A percentile compares a stretch with the other conserved stretches of the same genome.
These are phyloP conservation scores for Alternaria burnsii DNA, from an alignment of 2,329 filamentous ascomycete genomes.

Conservation along the genomic window DNA sequence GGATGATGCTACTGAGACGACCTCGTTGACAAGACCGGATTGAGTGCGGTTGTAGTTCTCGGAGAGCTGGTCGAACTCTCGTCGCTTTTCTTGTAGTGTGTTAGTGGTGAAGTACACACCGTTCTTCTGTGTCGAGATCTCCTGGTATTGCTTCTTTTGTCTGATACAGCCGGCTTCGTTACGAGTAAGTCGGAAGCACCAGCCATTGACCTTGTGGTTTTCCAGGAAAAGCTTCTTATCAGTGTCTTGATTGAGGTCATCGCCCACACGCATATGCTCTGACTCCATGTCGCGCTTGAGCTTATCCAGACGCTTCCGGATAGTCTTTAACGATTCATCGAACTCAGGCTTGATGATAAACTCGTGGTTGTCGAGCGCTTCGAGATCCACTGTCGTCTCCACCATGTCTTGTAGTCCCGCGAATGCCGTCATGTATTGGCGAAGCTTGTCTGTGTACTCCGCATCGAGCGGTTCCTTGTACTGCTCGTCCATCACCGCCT, in stretches of 20 bases:
- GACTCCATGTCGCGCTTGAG: constrained; percentile 81
- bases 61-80: constrained; percentile 92
- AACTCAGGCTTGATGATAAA: constrained; percentile 99
- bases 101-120: constrained; percentile 97
- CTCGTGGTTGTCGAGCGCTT: constrained; percentile 94
- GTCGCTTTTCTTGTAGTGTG: constrained; percentile 77
- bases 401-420: constrained; percentile 96
- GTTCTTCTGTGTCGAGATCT: constrained; percentile 98
- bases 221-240: constrained; percentile 99
- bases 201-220: constrained; percentile 94
- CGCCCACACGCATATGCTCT: constrained; percentile 79
- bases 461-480: constrained; percentile 88
- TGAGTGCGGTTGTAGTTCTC: constrained; percentile 96
- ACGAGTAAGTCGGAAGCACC: constrained; percentile 93
- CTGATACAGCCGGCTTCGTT: constrained; percentile 92
- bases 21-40: constrained; percentile 87
- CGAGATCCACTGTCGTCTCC: constrained; percentile 94
- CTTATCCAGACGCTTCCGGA: constrained; percentile 89
- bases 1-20: constrained; percentile 90
- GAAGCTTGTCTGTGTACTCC: constrained; percentile 84
- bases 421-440: constrained; percentile 77
- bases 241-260: constrained; percentile 87
- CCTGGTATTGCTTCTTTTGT: constrained; percentile 87
- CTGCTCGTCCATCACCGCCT: constrained; percentile 93
- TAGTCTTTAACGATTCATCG: constrained; percentile 85